Evolutionary conservation across 2,329 filamentous ascomycete species (phyloP).

Genomic region (Alternaria hordeiaustralica): DNA sequence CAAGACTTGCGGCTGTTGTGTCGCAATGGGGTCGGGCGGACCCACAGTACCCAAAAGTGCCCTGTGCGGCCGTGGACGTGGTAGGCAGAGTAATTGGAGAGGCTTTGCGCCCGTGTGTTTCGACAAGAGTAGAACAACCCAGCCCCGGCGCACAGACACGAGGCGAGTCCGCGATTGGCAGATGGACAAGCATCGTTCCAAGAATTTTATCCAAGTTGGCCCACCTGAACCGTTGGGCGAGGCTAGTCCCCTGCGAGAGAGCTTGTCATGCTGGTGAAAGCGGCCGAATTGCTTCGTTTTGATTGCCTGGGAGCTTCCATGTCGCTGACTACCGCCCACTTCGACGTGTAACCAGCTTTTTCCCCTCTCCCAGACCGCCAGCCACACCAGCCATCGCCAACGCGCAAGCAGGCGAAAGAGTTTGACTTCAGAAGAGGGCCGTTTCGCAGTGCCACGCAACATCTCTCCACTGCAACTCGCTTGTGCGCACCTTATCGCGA

Average conservation of each 20-base stretch:
- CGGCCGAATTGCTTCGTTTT: constrained; percentile 8
- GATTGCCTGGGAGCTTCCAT: not conserved
- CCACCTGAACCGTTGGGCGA: constrained; percentile 10
- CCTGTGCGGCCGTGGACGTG: not conserved
- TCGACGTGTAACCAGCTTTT: not conserved
- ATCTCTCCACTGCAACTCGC: constrained; percentile 16
- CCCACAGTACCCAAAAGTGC: not conserved
- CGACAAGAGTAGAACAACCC: constrained; percentile 1
- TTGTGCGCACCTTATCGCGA: constrained; percentile 19
- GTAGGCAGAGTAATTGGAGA: constrained; percentile 5
- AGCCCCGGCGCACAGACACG: constrained; percentile 16
- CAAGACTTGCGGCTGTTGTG: constrained; percentile 13
- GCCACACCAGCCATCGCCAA: constrained; percentile 1
- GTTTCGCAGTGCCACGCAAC: constrained; percentile 24
- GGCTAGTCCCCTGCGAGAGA: not conserved
- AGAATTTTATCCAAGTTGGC: constrained; percentile 16
- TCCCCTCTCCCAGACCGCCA: not conserved
- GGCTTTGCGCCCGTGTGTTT: constrained; percentile 18
- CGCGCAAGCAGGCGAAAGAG: not conserved
- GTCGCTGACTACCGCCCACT: not conserved
- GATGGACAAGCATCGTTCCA: constrained; percentile 26
- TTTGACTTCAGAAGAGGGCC: not conserved
- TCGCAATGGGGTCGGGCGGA: constrained; percentile 4
- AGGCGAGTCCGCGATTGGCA: constrained; percentile 8
- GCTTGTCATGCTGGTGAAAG: constrained; percentile 1